These are phyloP conservation scores for Tripidium arundinaceum DNA, from an alignment of 202 grass and related monocot species.

Conservation along the genomic window DNA sequence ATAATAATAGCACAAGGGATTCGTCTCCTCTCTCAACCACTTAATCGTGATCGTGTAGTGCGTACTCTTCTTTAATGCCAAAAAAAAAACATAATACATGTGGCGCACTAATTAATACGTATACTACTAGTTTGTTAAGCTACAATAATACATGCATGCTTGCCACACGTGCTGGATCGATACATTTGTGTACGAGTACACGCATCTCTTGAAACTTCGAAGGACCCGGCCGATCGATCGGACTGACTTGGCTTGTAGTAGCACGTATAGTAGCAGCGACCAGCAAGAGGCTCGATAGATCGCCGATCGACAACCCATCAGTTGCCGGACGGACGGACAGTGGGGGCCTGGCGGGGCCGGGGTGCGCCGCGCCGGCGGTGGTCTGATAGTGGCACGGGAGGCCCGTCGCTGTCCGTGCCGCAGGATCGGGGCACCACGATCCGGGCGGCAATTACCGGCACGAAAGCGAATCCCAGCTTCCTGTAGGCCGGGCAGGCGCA, in stretches of 20 bases:
- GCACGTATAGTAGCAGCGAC: background rate
- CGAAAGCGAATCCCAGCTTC: constrained; percentile 17
- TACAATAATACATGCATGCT: no score
- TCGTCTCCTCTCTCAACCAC: no score
- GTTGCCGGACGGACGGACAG: constrained; percentile 14
- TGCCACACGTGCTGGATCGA: background rate
- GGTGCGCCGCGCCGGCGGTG: background rate
- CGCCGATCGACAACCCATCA: background rate
- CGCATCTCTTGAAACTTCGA: no score
- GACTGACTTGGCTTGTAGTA: no score
- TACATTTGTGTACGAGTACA: background rate
- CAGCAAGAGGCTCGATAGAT: background rate
- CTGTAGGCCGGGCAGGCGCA: no score
- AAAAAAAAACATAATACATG: no score
- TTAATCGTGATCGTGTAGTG: no score
- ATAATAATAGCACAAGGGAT: background rate
- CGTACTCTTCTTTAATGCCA: no score
- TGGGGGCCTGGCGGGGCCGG: background rate
- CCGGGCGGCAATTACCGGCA: constrained; percentile 13
- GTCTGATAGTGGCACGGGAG: background rate
- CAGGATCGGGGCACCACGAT: constrained; percentile 35
- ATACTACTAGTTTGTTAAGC: no score
- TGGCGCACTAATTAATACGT: no score
- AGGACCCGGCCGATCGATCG: no score
- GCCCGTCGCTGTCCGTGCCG: constrained; percentile 4